These are phyloP conservation scores for Verticillium tricorpus DNA, from an alignment of 2,329 filamentous ascomycete genomes.

Conservation along the genomic window DNA sequence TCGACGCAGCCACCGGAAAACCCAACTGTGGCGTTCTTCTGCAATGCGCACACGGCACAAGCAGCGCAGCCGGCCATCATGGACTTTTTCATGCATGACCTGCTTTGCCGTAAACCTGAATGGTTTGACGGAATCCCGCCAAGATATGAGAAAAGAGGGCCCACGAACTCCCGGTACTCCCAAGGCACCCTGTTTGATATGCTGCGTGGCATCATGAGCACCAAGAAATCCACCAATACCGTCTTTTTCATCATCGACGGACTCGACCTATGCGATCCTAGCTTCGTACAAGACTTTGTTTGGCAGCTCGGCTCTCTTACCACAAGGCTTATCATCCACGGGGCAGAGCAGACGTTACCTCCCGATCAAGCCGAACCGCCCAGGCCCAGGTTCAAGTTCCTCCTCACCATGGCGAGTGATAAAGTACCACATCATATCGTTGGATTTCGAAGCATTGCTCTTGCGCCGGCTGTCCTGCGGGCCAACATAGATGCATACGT, in stretches of 20 bases:
- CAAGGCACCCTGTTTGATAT: slow-evolving; percentile 13
- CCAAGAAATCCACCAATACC: not conserved
- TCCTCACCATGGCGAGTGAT: slow-evolving; percentile 6
- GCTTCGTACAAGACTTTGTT: slow-evolving; percentile 7
- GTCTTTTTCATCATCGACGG: slow-evolving; percentile 19
- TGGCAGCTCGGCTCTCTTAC: slow-evolving; percentile 1
- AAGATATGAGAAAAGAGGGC: slow-evolving; percentile 6
- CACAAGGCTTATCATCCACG: not conserved
- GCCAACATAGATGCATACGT: slow-evolving; percentile 8
- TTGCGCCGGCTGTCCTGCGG: slow-evolving; percentile 10
- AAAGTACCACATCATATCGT: not conserved
- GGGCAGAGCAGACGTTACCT: not conserved
- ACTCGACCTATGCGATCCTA: slow-evolving; percentile 12
- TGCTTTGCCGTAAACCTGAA: slow-evolving; percentile 8
- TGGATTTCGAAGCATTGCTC: not conserved
- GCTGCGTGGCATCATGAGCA: slow-evolving; percentile 10
- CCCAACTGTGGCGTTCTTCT: slow-evolving; percentile 16
- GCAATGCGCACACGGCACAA: slow-evolving; percentile 5
- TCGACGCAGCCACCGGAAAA: slow-evolving; percentile 6
- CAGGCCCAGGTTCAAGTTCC: slow-evolving; percentile 8
- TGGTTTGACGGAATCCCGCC: slow-evolving; percentile 13
- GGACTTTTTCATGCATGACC: slow-evolving; percentile 15
- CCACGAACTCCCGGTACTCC: slow-evolving; percentile 3
- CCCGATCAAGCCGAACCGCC: not conserved
- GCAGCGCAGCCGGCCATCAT: slow-evolving; percentile 13